phyloP scores from a whole-genome alignment of 1,284 basidiomycete genomes.

The Austropuccinia psidii region DNA sequence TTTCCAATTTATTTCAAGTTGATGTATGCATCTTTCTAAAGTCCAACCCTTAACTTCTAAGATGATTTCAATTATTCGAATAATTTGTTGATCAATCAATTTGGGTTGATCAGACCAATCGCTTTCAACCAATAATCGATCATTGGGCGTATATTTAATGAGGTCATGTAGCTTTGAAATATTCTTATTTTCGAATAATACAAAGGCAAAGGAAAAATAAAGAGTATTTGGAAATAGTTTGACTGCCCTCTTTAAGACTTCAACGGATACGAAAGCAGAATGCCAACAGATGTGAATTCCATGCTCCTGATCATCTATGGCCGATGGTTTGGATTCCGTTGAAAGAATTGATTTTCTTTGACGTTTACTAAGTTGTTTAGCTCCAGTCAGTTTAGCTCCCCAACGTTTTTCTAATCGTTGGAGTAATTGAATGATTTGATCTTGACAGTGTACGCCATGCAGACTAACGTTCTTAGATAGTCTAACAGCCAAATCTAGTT shows the following conservation, averaged over 20 bases:
- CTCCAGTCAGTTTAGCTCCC: background rate
- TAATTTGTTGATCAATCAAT: background rate
- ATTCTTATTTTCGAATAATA: background rate
- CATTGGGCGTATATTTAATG: constrained; percentile 5
- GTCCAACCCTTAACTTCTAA: background rate
- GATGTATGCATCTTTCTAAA: background rate
- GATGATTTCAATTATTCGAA: background rate
- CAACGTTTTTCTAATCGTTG: constrained; percentile 17
- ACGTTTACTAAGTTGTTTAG: too few species aligned
- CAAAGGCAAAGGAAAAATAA: constrained; percentile 5
- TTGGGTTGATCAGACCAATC: background rate
- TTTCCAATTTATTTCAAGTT: background rate
- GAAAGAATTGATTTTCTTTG: background rate
- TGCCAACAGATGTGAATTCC: constrained; percentile 16
- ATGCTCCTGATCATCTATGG: background rate
- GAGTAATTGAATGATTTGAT: constrained; percentile 59
- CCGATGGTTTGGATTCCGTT: background rate
- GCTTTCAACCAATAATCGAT: constrained; percentile 4
- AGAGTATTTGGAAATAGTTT: background rate
- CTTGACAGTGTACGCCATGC: constrained; percentile 67
- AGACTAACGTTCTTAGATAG: constrained; percentile 63
- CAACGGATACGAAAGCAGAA: constrained; percentile 2
- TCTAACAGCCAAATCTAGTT: constrained; percentile 66
- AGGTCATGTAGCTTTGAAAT: background rate
- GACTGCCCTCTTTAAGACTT: background rate